Base-by-base conservation (phyloP, 176 grass and related monocot genomes). In the Triticum monococcum region DNA sequence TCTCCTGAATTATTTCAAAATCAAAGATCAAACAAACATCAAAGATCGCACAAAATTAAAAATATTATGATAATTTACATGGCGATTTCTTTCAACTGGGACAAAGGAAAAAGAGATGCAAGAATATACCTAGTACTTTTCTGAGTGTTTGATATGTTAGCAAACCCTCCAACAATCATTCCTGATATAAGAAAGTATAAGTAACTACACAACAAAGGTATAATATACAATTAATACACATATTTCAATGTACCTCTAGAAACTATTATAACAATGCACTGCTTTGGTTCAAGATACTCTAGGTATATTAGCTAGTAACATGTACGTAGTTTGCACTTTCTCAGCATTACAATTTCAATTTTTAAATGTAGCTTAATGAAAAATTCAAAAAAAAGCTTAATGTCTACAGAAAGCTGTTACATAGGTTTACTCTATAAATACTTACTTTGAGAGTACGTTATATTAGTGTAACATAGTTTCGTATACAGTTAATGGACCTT, bases 101-200 rank as follows among this genome's bases (percentile, higher is more conserved):
- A 52, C 24, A 56, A 77, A 64, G 66, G 26, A 84, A 48, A 48
- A 77, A 63, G 12, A 63, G 33, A n/a, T 72, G 25, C 50, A 72
- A 77, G 30, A 26, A 32, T 72, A 64, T 84, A 84, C 96, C 96
- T 96, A 28, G 87, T 99, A 76, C 59, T 99, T 78, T 82, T 92
- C 77, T 92, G 92, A 60, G 91, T 89, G 57, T 96, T 92, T 77
- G 94, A 99, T 89, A 99, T 84, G 52, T 96, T 96, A 79, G 97
- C 94, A 81, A 99, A 85, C 46, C 82, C 90, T 77, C 94, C 97
- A 89, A 99, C 92, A 86, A 92, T 93, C 85, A 95, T 77, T 67
- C 93, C 93, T 98, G 82, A 65, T 54, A 88, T 22, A 78, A 30
- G 11, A 91, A 81, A 32, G 10, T 50, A 88, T 31, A 28, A 82